phyloP scores from a whole-genome alignment of 495 filamentous ascomycete species.

The Aspergillus baeticus region DNA sequence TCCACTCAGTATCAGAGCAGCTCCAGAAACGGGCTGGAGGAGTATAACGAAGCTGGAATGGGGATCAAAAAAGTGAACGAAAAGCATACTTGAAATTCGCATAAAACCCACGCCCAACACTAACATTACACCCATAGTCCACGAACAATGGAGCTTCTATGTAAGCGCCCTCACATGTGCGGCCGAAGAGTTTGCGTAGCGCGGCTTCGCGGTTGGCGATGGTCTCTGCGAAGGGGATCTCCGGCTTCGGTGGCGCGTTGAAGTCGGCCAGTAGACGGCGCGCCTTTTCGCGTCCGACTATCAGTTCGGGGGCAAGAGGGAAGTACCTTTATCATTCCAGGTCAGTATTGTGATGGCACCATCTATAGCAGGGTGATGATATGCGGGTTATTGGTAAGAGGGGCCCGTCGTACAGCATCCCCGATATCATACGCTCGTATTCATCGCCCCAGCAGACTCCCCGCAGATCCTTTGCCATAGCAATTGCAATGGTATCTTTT shows the following conservation, averaged over 20 bases:
- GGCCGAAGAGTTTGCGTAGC: constrained; percentile 41
- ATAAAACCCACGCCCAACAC: constrained; percentile 48
- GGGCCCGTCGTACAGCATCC: constrained; percentile 43
- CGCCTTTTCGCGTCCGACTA: constrained; percentile 21
- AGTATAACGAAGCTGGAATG: not conserved
- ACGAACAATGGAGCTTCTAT: constrained; percentile 51
- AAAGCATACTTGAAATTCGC: constrained; percentile 49
- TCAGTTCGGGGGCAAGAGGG: constrained; percentile 37
- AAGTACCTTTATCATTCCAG: constrained; percentile 34
- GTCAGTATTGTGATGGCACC: not conserved
- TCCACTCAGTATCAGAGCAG: too few relatives aligned
- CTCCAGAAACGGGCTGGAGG: not conserved
- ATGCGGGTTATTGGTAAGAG: too few relatives aligned
- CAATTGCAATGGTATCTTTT: not conserved
- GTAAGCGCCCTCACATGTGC: constrained; percentile 40
- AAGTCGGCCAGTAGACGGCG: constrained; percentile 1
- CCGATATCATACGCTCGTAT: constrained; percentile 53
- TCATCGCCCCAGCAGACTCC: constrained; percentile 29
- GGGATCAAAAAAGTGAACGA: not conserved
- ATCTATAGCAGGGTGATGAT: too few relatives aligned
- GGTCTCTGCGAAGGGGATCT: constrained; percentile 37
- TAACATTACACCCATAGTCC: constrained; percentile 57
- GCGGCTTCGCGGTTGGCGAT: constrained; percentile 29
- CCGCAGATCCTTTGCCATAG: not conserved
- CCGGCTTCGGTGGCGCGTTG: constrained; percentile 36